Conservation (phyloP, 1,139 yeast species). For the Geotrichum reessii region DNA sequence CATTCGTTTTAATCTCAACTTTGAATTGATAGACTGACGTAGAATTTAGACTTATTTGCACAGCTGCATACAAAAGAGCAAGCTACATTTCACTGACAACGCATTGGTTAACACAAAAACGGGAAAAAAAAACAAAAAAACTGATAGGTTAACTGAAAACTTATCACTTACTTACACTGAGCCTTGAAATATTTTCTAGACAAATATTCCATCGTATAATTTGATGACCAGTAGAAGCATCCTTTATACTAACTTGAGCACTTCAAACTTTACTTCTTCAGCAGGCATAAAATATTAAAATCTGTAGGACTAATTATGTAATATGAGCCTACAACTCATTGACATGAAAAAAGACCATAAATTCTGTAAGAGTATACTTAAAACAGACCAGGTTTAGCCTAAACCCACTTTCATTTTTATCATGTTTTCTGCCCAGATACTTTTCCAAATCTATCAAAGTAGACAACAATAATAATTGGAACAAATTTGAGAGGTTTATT, state of each 20-base stretch:
- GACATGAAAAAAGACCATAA: not conserved
- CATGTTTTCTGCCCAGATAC: not conserved
- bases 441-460: not conserved
- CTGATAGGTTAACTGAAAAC: not conserved
- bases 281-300: no score
- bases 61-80: not conserved
- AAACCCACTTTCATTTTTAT: not conserved
- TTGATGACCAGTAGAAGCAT: no score
- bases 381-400: not conserved
- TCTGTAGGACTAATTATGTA: no score
- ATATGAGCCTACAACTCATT: not conserved
- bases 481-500: not conserved
- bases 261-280: no score
- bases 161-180: not conserved
- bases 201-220: not conserved
- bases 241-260: no score
- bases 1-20: not conserved
- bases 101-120: not conserved
- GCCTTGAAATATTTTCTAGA: not conserved
- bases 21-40: not conserved
- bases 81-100: not conserved
- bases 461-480: not conserved
- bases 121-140: not conserved
- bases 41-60: not conserved
- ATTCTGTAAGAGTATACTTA: not conserved